Evolutionary conservation across 1,284 basidiomycete genomes (phyloP), one percentile per base, ranked within the genome.

Genomic region (Leccinum pachyderme): DNA sequence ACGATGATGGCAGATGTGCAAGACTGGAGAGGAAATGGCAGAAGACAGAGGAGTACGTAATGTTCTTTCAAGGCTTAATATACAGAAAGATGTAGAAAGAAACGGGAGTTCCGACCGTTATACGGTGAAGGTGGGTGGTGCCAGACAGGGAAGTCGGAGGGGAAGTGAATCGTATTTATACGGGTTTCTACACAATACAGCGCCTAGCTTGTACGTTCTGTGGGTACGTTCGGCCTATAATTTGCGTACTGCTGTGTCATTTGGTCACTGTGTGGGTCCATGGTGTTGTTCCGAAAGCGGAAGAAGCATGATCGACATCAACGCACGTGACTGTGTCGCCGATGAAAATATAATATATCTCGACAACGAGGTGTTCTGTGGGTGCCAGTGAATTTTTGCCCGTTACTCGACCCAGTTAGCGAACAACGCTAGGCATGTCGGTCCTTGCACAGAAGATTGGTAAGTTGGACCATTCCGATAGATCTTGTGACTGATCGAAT

Each of bases 401-500:
- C 18, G 18, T 58, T 32, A 59, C 59, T 47, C 25, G 12, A 53
- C 29, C 48, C 7, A 32, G 32, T 9, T 37, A 48, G 52, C 29
- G 41, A 7, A 39, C 25, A 51, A n/a, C 9, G 28, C 51, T 24
- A 55, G 37, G 28, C 33, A 63, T 62, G 63, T 44, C 63, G 7
- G 49, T 53, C 9, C 59, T 54, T 5, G 65, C 65, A 9, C 68
- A 69, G 56, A 62, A 71, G 55, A 69, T 70, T 51, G 66, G 66
- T 52, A 56, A 47, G 66, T 66, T 18, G 25, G 41, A 1, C 44
- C 15, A n/a, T 35, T 22, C 39, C 29, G 15, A 29, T 47, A 24
- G 44, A 43, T 29, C 7, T 9, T 7, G 24, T 25, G 25, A 31
- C 58, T 32, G 37, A 54, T 22, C 41, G 11, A 9, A 35, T 0